Evolutionary conservation across 1,139 yeast species (phyloP), one percentile per base, ranked within the genome.

Genomic region (Saccharomycopsis phalli): DNA sequence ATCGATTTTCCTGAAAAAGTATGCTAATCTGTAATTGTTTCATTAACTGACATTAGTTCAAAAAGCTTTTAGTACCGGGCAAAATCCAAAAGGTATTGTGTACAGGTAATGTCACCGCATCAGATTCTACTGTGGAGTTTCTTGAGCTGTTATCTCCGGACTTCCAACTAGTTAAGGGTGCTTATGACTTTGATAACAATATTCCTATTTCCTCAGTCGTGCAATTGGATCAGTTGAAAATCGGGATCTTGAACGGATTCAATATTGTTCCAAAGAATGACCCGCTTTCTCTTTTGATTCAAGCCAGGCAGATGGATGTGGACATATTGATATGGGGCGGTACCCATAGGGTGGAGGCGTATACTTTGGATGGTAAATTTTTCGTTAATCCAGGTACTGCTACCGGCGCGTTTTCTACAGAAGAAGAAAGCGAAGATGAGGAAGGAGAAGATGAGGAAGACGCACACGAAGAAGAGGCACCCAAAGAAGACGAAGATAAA

Each of bases 321-420:
- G 97, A 91, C 59, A 72, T 91, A 7, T 66, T 91, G 52, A 68
- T 91, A n/a, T 86, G 94, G 84, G 97, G 97, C n/a, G 95, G 95
- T 0, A 80, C 95, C 2, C 95, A 86, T 57, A 75, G 77, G 49
- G 94, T 86, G 5, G 97, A 91, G 55, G 95, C 96, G 0, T 91
- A 86, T 54, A 84, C 93, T 8, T 65, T 88, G 47, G 97, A 87
- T 50, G 94, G 94, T 22, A 86, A 84, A 61, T 86, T 88, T 59
- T 91, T 91, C 54, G 71, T 91, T 20, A 88, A 86, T 57, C 98
- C 98, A 0, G 98, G 98, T 0, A 81, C 94, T 55, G 94, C 94
- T 34, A 87, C 97, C 0, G 98, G 98, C 11, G 95, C 96, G 0
- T 75, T 71, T 51, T 71, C 71, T 37, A 69, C 77, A 39, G 76